phyloP scores from a whole-genome alignment of 352 stramenopile genomes.

The Globisporangium iwayamae region DNA sequence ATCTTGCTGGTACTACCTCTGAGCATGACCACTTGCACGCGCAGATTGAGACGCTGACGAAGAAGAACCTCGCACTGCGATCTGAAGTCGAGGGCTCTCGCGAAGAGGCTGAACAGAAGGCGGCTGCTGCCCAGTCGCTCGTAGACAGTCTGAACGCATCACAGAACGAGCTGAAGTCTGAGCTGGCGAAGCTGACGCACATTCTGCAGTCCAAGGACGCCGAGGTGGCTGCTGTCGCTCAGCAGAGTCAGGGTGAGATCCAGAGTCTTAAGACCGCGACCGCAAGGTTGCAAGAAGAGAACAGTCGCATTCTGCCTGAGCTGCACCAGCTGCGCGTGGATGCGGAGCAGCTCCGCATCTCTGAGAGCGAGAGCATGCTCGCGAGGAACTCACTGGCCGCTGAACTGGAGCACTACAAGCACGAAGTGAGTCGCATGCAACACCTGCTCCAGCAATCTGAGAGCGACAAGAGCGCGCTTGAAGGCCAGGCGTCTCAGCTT shows the following conservation, averaged over 20 bases:
- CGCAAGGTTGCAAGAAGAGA: constrained; percentile 23
- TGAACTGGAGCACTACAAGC: constrained; percentile 28
- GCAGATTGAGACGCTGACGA: constrained; percentile 57
- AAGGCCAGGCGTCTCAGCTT: constrained; percentile 33
- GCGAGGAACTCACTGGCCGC: constrained; percentile 20
- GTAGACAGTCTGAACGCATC: constrained; percentile 9
- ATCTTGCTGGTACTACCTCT: constrained; percentile 30
- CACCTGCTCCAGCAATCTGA: constrained; percentile 36
- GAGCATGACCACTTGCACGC: constrained; percentile 37
- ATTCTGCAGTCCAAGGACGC: constrained; percentile 13
- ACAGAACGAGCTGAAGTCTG: constrained; percentile 12
- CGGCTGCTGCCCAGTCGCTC: constrained; percentile 10
- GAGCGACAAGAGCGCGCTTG: constrained; percentile 37
- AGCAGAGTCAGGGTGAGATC: constrained; percentile 12
- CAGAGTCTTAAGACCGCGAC: constrained; percentile 2
- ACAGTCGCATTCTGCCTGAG: constrained; percentile 25
- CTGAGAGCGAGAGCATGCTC: constrained; percentile 9
- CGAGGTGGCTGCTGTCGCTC: constrained; percentile 1
- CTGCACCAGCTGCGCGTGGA: constrained; percentile 32
- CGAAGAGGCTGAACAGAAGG: constrained; percentile 15
- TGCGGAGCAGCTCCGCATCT: constrained; percentile 20
- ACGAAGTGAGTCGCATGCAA: constrained; percentile 29
- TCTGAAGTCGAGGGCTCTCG: constrained; percentile 35
- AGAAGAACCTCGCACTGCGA: constrained; percentile 57
- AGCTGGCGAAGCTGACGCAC: constrained; percentile 6